phyloP scores from a whole-genome alignment of 805 yeast genomes.

The Yarrowia divulgata region DNA sequence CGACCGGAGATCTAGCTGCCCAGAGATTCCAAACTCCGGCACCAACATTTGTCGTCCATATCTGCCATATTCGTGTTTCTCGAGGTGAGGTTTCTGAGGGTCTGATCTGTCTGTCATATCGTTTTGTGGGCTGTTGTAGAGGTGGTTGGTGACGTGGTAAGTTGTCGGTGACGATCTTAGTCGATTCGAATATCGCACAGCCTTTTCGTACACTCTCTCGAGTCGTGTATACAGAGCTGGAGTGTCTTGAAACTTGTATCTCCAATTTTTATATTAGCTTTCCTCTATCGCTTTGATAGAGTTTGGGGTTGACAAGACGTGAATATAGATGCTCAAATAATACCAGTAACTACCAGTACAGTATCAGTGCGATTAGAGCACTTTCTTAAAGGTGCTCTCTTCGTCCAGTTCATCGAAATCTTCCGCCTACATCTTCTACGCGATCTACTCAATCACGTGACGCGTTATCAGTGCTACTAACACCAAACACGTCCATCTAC shows the following conservation, averaged over 20 bases:
- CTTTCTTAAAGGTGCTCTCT: no score
- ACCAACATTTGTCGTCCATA: constrained; percentile 97
- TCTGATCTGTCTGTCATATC: not conserved
- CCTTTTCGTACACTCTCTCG: no score
- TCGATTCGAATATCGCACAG: not conserved
- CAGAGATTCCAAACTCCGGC: constrained; percentile 67
- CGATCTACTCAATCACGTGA: no score
- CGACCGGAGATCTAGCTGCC: constrained; percentile 66
- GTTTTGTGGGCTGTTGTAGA: not conserved
- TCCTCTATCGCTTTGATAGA: not conserved
- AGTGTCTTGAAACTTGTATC: not conserved
- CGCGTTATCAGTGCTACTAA: no score
- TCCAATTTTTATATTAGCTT: not conserved
- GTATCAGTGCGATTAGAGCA: no score
- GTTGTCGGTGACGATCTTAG: not conserved
- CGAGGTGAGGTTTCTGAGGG: not conserved
- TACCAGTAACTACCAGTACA: no score
- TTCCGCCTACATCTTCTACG: no score
- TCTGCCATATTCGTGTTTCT: constrained; percentile 64
- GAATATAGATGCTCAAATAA: no score
- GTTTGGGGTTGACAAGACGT: not conserved
- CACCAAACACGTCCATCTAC: not conserved
- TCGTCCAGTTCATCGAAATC: no score
- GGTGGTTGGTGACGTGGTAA: not conserved
- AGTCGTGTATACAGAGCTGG: no score